phyloP scores from a whole-genome alignment of 345 rosid genomes.

The Euclidium syriacum region DNA sequence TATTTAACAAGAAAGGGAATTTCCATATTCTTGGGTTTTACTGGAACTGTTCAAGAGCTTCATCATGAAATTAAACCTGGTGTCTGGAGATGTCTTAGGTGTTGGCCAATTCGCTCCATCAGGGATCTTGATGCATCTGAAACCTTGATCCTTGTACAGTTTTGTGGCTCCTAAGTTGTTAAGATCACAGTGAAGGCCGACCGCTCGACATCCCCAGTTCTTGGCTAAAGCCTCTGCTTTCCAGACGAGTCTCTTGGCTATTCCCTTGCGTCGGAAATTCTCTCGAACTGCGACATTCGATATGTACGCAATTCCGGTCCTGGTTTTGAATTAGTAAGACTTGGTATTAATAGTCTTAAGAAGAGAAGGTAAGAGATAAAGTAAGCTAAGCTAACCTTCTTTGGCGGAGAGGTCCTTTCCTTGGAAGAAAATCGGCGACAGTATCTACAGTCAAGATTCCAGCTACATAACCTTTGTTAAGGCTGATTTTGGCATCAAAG shows the following conservation, averaged over 20 bases:
- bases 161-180: constrained; percentile 65
- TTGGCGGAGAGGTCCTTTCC: constrained; percentile 71
- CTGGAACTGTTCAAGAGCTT: constrained; percentile 49
- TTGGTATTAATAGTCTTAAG: not conserved
- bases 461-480: constrained; percentile 68
- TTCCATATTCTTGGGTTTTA: not conserved
- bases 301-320: constrained; percentile 89
- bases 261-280: constrained; percentile 70
- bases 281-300: constrained; percentile 89
- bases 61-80: constrained; percentile 80
- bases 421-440: constrained; percentile 78
- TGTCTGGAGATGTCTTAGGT: constrained; percentile 63
- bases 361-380: not conserved
- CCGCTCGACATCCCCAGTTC: constrained; percentile 81
- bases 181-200: constrained; percentile 80
- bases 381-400: constrained; percentile 58
- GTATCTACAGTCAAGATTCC: constrained; percentile 93
- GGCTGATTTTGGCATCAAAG: constrained; percentile 55
- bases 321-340: constrained; percentile 20
- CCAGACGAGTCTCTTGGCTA: constrained; percentile 70
- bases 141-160: constrained; percentile 74
- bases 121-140: constrained; percentile 61
- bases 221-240: constrained; percentile 83
- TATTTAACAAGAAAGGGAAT: not conserved
- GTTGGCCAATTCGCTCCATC: constrained; percentile 84